These are phyloP conservation scores for Myotisia sp. DNA, from an alignment of 2,329 filamentous ascomycete genomes.

Conservation along the genomic window DNA sequence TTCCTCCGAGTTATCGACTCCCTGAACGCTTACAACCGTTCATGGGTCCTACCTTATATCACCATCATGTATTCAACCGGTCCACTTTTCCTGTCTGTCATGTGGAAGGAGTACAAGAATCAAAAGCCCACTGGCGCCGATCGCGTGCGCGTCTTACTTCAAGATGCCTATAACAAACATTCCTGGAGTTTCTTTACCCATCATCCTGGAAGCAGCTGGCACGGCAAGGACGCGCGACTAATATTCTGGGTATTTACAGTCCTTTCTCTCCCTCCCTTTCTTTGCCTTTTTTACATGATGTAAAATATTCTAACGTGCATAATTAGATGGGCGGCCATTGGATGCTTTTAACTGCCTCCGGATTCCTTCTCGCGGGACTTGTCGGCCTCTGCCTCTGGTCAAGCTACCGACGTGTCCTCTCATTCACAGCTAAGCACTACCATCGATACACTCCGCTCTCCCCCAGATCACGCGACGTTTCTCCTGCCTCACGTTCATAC, in stretches of 20 bases:
- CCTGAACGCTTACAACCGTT: constrained; percentile 52
- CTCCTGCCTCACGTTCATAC: constrained; percentile 12
- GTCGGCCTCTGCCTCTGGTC: constrained; percentile 38
- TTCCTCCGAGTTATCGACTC: constrained; percentile 55
- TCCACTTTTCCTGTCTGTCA: constrained; percentile 59
- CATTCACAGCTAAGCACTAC: constrained; percentile 28
- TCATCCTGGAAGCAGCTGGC: constrained; percentile 51
- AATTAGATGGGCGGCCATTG: constrained; percentile 41
- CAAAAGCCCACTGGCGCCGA: constrained; percentile 28
- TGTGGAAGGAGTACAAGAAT: constrained; percentile 60
- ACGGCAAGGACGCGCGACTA: constrained; percentile 47
- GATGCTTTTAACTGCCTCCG: constrained; percentile 39
- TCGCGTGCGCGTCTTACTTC: constrained; percentile 55
- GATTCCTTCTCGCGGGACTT: constrained; percentile 36
- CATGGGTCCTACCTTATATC: constrained; percentile 58
- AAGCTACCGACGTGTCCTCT: constrained; percentile 35
- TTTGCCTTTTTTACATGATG: not conserved
- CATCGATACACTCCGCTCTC: constrained; percentile 24
- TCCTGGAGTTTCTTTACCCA: constrained; percentile 60
- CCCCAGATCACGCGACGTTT: constrained; percentile 6
- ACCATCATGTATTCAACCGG: constrained; percentile 70
- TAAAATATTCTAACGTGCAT: not conserved
- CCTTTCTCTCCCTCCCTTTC: too few species aligned
- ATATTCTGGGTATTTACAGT: constrained; percentile 46
- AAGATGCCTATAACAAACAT: constrained; percentile 53